Conservation (phyloP, 129 eudicot genomes). For the Lactuca saligna region DNA sequence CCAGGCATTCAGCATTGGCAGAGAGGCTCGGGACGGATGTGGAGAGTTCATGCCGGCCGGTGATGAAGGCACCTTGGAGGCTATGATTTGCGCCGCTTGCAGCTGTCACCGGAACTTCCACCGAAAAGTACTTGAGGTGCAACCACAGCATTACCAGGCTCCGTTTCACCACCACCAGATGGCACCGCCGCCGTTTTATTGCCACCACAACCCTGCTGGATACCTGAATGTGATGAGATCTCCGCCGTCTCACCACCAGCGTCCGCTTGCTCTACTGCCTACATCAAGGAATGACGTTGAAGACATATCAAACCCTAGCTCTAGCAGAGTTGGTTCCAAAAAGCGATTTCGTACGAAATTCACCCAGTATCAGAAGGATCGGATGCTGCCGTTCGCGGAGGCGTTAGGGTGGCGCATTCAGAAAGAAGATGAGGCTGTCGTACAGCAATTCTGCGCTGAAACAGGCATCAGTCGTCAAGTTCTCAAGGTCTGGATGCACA, state of each 20-base stretch:
- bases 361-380: conserved; percentile 60
- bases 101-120: conserved; percentile 66
- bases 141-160: conserved; percentile 22
- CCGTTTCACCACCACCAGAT: conserved; percentile 41
- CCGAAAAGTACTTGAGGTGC: conserved; percentile 1
- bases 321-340: conserved; percentile 19
- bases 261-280: conserved; percentile 57
- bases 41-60: conserved; percentile 72
- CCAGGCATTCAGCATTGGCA: conserved; percentile 57
- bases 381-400: conserved; percentile 55
- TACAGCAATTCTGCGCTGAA: conserved; percentile 55
- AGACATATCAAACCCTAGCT: conserved; percentile 31
- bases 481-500: conserved; percentile 79
- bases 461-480: conserved; percentile 57
- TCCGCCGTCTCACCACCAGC: conserved; percentile 31
- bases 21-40: conserved; percentile 67
- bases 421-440: conserved; percentile 48
- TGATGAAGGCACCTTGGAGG: conserved; percentile 53
- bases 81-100: conserved; percentile 68
- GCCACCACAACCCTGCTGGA: conserved; percentile 39
- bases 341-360: conserved; percentile 60
- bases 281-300: conserved; percentile 47
- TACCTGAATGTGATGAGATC: conserved; percentile 42
- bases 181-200: conserved; percentile 27
- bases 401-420: conserved; percentile 65